Percentiles rank a stretch among this genome's conserved stretches.
phyloP scores from a whole-genome alignment of 768 basidiomycete genomes.

The Fomitopsis pulvina region DNA sequence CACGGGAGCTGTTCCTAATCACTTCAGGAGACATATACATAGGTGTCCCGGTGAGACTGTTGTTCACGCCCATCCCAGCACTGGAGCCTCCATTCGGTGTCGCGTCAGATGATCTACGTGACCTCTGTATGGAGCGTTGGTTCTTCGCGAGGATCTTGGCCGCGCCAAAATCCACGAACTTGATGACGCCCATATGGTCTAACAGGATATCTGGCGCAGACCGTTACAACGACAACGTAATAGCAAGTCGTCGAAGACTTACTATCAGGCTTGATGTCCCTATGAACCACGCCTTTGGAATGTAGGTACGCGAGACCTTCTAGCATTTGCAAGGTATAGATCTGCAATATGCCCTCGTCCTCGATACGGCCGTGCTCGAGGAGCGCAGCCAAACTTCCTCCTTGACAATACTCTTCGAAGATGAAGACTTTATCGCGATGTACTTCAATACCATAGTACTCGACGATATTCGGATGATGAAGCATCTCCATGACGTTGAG shows the following conservation, averaged over 20 bases:
- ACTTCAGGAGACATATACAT: slow-evolving; percentile 99
- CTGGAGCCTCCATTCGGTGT: slow-evolving; percentile 25
- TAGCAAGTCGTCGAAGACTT: slow-evolving; percentile 28
- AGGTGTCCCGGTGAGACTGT: slow-evolving; percentile 92
- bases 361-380: slow-evolving; percentile 93
- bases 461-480: slow-evolving; percentile 95
- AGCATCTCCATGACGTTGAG: slow-evolving; percentile 97
- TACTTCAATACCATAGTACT: slow-evolving; percentile 98
- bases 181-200: slow-evolving; percentile 85
- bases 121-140: slow-evolving; percentile 69
- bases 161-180: slow-evolving; percentile 96
- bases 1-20: slow-evolving; percentile 88
- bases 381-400: slow-evolving; percentile 84
- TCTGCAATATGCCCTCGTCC: slow-evolving; percentile 91
- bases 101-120: slow-evolving; percentile 52
- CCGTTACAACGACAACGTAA: background rate
- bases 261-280: slow-evolving; percentile 99
- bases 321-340: slow-evolving; percentile 96
- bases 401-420: slow-evolving; percentile 97
- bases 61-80: slow-evolving; percentile 28
- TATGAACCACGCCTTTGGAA: slow-evolving; percentile 85
- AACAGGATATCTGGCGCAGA: slow-evolving; percentile 74
- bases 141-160: slow-evolving; percentile 94
- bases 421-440: slow-evolving; percentile 99
- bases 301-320: slow-evolving; percentile 93